Conservation (phyloP, 140 eudicot genomes). For the Stevia rebaudiana region DNA sequence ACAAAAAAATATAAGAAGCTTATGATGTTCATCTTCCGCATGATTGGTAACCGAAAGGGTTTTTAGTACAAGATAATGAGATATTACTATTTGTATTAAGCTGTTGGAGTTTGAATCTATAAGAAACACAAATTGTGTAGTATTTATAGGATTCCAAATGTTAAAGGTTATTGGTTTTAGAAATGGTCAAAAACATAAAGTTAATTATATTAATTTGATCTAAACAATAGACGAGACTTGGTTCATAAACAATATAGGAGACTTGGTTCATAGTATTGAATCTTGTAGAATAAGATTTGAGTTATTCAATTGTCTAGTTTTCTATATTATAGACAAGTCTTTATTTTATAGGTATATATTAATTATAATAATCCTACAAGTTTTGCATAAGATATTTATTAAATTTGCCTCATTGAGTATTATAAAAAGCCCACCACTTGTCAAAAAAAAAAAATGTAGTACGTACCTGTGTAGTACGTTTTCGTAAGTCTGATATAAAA, state of each 20-base stretch:
- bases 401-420: no score
- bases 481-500: no score
- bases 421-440: no score
- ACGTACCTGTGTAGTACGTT: no score
- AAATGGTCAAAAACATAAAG: conserved; percentile 10
- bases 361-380: not conserved
- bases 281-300: not conserved
- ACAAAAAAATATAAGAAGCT: conserved; percentile 3
- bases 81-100: not conserved
- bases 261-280: conserved; percentile 5
- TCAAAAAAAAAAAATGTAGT: no score
- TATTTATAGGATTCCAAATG: not conserved
- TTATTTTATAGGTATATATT: no score
- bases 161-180: conserved; percentile 12
- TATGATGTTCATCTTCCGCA: conserved; percentile 2
- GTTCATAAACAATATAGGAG: not conserved
- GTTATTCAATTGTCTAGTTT: not conserved
- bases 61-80: not conserved
- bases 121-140: not conserved
- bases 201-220: no score
- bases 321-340: not conserved
- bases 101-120: not conserved
- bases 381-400: no score
- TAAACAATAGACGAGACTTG: not conserved
- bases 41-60: not conserved